Base-by-base conservation (phyloP, 2,329 filamentous ascomycete genomes). In the Sclerotinia glacialis region DNA sequence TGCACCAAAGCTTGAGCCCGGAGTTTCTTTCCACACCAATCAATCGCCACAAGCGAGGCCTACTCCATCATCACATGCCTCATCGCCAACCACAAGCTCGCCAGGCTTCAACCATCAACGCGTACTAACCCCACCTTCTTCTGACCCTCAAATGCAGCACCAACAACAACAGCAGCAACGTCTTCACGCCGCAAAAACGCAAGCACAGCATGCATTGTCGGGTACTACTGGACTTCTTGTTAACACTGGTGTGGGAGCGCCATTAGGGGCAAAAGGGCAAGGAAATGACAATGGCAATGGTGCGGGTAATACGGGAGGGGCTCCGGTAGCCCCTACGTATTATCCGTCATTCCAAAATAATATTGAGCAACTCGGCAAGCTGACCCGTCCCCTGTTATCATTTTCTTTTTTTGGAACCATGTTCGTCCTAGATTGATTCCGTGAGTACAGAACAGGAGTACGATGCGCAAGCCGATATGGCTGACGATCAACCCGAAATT, bases 301-400 rank as follows among this genome's bases (percentile, higher is more conserved):
- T 74, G 62, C 78, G 70, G 72, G 76, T 67, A 76, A 75, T 73
- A 77, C 76, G 54, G 76, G 79, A 71, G 75, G 79, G 69, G 78
- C 78, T 71, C 76, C 80, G 55, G 70, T 70, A 68, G 74, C 80
- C 68, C 77, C 82, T 59, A 77, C 83, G 64, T 96, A 90, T 79
- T 97, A 96, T 77, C 88, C 91, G 60, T 90, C 92, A 67, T 90
- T 67, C 46, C 68, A 66, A 37, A 69, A 91, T 78, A 94, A 97
- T 78, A 93, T 96, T 79, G 91, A 96, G 79, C 92, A 97, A 83
- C 87, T 98, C 78, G 94, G 94, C 90, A 92, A 91, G 93, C 83
- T 84, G 76, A 78, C 84, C 83, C 82, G 74, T 78, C 80, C 80
- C 79, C 76, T 83, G 78, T 78, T 77, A 74, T 65, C 63, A 60